These are phyloP conservation scores for Capsella rubella DNA, from an alignment of 441 rosid species.

Conservation along the genomic window DNA sequence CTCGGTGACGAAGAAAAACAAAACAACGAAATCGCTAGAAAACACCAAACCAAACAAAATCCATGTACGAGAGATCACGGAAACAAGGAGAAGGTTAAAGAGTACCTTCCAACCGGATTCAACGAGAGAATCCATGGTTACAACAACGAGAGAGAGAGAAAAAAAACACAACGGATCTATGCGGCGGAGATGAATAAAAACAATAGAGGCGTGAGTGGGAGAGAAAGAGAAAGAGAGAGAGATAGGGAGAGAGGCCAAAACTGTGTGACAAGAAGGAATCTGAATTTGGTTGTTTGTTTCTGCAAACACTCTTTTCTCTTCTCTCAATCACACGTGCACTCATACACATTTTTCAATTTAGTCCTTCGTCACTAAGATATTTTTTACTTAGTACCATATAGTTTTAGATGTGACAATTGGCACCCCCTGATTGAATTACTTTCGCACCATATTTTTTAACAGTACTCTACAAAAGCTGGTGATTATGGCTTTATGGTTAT, in stretches of 20 bases:
- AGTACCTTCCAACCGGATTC: slow-evolving; percentile 92
- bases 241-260: slow-evolving; percentile 21
- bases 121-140: slow-evolving; percentile 60
- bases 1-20: neutral
- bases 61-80: neutral
- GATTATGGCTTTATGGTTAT: neutral
- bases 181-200: neutral
- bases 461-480: too few species aligned
- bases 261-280: slow-evolving; percentile 32
- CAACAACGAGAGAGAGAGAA: neutral
- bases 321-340: slow-evolving; percentile 31
- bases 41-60: neutral
- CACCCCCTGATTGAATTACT: neutral
- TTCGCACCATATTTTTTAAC: too few species aligned
- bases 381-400: neutral
- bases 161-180: slow-evolving; percentile 34
- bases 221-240: slow-evolving; percentile 13
- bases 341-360: neutral
- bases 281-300: slow-evolving; percentile 1
- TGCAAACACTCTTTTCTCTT: neutral
- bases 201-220: neutral
- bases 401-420: slow-evolving; percentile 8
- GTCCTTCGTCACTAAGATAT: neutral
- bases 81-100: neutral
- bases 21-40: neutral